phyloP scores from a whole-genome alignment of 495 filamentous ascomycete genomes.

The Jackrogersella minutella region DNA sequence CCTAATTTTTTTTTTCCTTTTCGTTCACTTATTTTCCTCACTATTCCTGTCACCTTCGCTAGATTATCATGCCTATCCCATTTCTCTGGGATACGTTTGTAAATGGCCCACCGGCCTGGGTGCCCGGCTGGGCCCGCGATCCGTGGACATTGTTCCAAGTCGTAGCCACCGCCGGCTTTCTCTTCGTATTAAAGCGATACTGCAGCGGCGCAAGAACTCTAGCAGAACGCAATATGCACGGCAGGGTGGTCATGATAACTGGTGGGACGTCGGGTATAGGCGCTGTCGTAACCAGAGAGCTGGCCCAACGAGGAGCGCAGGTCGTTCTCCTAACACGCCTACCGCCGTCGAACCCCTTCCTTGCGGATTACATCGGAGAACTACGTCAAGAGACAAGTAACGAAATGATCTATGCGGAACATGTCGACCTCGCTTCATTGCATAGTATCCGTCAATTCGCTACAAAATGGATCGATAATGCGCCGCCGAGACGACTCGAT shows the following conservation, averaged over 20 bases:
- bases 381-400: conserved; percentile 82
- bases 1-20: conserved; percentile 2
- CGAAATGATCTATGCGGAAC: conserved; percentile 91
- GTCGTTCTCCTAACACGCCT: conserved; percentile 88
- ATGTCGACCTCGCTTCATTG: conserved; percentile 86
- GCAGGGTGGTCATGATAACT: conserved; percentile 91
- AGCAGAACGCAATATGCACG: conserved; percentile 88
- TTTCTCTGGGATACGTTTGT: conserved; percentile 67
- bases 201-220: conserved; percentile 76
- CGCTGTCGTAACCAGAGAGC: conserved; percentile 71
- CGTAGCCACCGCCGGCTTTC: conserved; percentile 62
- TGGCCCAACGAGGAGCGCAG: conserved; percentile 88
- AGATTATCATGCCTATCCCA: conserved; percentile 81
- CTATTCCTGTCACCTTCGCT: conserved; percentile 72
- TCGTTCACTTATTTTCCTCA: not conserved
- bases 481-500: conserved; percentile 88
- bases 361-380: conserved; percentile 91
- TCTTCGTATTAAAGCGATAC: conserved; percentile 79
- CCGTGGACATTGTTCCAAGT: conserved; percentile 65
- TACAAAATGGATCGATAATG: conserved; percentile 98
- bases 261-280: conserved; percentile 96
- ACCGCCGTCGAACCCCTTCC: conserved; percentile 80
- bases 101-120: conserved; percentile 68
- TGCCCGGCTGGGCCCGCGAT: conserved; percentile 65
- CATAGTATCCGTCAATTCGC: conserved; percentile 91